These are phyloP conservation scores for Oryza punctata DNA, from an alignment of 176 grass and related monocot species.

Conservation along the genomic window DNA sequence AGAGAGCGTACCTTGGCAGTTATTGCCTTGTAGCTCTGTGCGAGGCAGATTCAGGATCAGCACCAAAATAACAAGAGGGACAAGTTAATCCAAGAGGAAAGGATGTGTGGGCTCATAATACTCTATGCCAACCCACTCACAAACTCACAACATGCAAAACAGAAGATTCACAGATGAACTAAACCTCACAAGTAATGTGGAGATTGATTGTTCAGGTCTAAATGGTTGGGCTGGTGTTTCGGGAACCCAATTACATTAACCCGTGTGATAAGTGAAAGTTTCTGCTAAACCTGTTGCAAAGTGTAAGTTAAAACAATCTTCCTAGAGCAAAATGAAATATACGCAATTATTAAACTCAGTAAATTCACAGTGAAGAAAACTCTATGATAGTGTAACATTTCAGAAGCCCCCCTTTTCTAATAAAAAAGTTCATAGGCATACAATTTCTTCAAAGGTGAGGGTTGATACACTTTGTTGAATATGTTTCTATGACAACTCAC, in stretches of 20 bases:
- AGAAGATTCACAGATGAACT: background rate
- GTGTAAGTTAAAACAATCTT: background rate
- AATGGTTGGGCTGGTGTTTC: background rate
- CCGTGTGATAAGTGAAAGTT: too few species aligned
- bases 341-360: background rate
- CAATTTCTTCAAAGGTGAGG: background rate
- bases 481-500: background rate
- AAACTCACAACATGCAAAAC: background rate
- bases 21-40: background rate
- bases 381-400: background rate
- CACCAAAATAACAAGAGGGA: background rate
- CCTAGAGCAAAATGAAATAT: background rate
- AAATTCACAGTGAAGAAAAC: slow-evolving; percentile 1
- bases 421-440: background rate
- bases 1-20: too few species aligned
- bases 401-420: background rate
- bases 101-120: background rate
- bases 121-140: too few species aligned
- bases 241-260: too few species aligned
- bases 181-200: background rate
- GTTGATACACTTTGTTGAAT: background rate
- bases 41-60: background rate
- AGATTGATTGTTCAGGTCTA: background rate
- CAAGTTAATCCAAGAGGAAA: background rate
- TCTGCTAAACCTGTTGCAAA: background rate